Percentiles rank a stretch among this genome's conserved stretches.
Conservation (phyloP, 176 grass and related monocot genomes). For the bread wheat (Triticum aestivum) region DNA sequence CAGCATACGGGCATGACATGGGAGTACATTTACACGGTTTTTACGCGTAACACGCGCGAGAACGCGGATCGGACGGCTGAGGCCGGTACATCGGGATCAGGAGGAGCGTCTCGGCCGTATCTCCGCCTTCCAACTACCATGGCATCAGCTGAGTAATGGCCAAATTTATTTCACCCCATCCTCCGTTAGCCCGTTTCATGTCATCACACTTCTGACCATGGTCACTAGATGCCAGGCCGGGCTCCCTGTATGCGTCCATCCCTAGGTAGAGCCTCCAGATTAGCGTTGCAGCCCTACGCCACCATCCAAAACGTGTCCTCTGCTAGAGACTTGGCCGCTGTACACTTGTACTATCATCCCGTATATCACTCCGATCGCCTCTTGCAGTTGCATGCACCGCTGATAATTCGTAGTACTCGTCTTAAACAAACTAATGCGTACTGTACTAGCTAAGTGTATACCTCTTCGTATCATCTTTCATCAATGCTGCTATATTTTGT, state of each 20-base stretch:
- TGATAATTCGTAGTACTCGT: background rate
- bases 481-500: background rate
- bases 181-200: constrained; percentile 6
- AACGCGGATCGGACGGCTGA: background rate
- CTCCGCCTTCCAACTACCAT: background rate
- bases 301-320: background rate
- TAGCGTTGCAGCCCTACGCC: background rate
- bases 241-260: background rate
- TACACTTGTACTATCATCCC: background rate
- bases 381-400: background rate
- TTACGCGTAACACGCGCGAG: background rate
- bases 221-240: background rate
- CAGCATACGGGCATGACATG: background rate
- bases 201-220: background rate
- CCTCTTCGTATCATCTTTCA: no score
- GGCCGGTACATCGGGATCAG: background rate
- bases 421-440: background rate
- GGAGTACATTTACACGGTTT: background rate
- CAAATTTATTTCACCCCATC: background rate
- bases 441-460: background rate
- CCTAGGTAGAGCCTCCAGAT: background rate
- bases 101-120: background rate
- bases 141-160: background rate
- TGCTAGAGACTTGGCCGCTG: background rate
- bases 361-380: background rate